Conservation (phyloP, 345 rosid genomes). For the Barbarea vulgaris region DNA sequence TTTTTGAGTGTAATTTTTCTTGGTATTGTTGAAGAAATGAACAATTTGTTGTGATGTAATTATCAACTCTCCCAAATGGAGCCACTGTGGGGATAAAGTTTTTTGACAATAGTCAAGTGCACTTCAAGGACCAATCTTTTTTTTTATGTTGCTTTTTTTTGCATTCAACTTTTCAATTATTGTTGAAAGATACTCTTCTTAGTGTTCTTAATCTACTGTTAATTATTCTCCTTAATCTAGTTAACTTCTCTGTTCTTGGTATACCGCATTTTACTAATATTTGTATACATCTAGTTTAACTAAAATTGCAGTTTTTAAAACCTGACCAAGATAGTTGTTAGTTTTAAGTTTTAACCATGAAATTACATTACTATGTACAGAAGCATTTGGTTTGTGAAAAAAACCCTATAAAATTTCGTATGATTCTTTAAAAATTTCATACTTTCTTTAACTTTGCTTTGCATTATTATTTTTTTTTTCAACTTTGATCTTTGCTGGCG, state of each 20-base stretch:
- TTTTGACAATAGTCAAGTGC: constrained; percentile 46
- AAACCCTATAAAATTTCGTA: background rate
- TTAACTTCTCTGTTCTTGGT: background rate
- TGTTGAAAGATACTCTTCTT: constrained; percentile 35
- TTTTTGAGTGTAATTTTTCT: constrained; percentile 31
- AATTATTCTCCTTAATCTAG: constrained; percentile 17
- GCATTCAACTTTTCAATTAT: constrained; percentile 38
- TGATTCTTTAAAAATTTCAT: background rate
- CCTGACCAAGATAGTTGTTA: constrained; percentile 1
- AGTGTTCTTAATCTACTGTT: constrained; percentile 22
- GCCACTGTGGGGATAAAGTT: constrained; percentile 58
- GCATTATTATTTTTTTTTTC: background rate
- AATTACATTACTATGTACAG: background rate
- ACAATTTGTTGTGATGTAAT: constrained; percentile 55
- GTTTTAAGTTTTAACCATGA: background rate
- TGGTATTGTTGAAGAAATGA: constrained; percentile 49
- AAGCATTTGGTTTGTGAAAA: constrained; percentile 5
- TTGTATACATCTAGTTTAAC: background rate
- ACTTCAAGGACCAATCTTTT: constrained; percentile 59
- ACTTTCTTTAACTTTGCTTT: constrained; percentile 34
- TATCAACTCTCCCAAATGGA: constrained; percentile 54
- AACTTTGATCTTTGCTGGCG: constrained; percentile 25
- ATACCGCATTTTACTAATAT: background rate
- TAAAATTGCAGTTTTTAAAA: background rate
- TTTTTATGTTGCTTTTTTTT: constrained; percentile 21